Evolutionary conservation across 2,329 filamentous ascomycete species (phyloP), one percentile per base, ranked within the genome.

Genomic region (Pseudopyricularia javanii): DNA sequence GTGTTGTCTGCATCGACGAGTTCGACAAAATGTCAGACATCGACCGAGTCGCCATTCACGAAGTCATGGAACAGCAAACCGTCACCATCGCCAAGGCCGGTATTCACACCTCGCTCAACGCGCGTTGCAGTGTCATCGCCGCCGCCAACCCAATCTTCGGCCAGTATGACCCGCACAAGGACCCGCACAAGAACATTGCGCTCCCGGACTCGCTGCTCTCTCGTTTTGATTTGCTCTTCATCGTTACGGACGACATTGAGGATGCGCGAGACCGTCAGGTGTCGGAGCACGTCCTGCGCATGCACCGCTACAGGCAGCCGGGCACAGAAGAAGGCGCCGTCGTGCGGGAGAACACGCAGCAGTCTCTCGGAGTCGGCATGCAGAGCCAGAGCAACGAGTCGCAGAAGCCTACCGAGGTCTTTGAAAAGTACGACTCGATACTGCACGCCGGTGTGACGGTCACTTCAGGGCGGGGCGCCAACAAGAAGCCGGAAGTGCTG

Each of bases 1-100:
- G 93, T 60, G 91, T 98, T 11, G 93, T 98, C 33, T 98, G 93
- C 73, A 98, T 98, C 59, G 93, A 98, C 66, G 93, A 98, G 64
- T 98, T 98, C 60, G 93, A 98, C 74, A 98, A 98, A 70, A 98
- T 98, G 93, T 96, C 90, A 54, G 93, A 98, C 65, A 85, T 97
- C 54, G 93, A 98, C 69, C 83, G 93, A 65, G 93, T 98, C 4
- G 93, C 93, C 48, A 98, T 98, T 61, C 93, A 98, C 79, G 93
- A 98, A 87, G 93, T 98, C 59, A 98, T 98, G 93, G 93, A 98
- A 71, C 93, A 98, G 72, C 93, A 98, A 70, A 98, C 93, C 0
- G 93, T 98, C 56, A 98, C 93, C 14, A 98, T 98, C 63, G 93
- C 93, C 51, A 98, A 98, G 72, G 93, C 93, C 1, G 93, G 93